Base-by-base conservation (phyloP, 306 rosid species). In the Dryas octopetala region DNA sequence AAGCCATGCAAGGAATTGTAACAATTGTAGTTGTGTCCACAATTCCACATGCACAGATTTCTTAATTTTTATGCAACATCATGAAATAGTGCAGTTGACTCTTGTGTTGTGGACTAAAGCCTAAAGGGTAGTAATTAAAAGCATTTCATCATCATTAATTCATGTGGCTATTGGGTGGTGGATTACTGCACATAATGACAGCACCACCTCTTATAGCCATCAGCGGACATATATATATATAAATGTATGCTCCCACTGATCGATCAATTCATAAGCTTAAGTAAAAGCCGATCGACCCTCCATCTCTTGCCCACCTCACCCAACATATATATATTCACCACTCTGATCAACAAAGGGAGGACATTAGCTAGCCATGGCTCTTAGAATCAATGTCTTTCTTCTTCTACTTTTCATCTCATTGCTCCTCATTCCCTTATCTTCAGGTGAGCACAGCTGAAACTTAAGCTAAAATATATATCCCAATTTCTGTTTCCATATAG, bases 61-160 rank as follows among this genome's bases (percentile, higher is more conserved):
- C 38, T 32, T 32, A 32, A 1, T 32, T 32, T 32, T 32, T 32
- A 32, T 32, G 38, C 38, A 32, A 32, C 38, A 78, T 57, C 3
- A n/a, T 15, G 60, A 15, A 85, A 87, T 77, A 80, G 84, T 85
- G 74, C 17, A 85, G 92, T 89, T 91, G 97, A 87, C 97, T 85
- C 79, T 12, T 40, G 75, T 49, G 66, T 76, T 80, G 86, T 83
- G 85, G 87, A 83, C 46, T 77, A 66, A 70, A 64, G 45, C 8
- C 19, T 19, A 19, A 19, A 19, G 19, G 19, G 19, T 19, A 19
- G 19, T 19, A 19, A 9, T 13, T 11, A 28, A 12, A 61, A 61
- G 40, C 5, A 23, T 61, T 61, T 61, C 17, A 61, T 61, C 45
- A 61, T 60, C 16, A 5, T 5, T 4, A 14, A 3, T 5, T 41